phyloP scores from a whole-genome alignment of 78 protist species.

The Mastigamoeba balamuthi region DNA sequence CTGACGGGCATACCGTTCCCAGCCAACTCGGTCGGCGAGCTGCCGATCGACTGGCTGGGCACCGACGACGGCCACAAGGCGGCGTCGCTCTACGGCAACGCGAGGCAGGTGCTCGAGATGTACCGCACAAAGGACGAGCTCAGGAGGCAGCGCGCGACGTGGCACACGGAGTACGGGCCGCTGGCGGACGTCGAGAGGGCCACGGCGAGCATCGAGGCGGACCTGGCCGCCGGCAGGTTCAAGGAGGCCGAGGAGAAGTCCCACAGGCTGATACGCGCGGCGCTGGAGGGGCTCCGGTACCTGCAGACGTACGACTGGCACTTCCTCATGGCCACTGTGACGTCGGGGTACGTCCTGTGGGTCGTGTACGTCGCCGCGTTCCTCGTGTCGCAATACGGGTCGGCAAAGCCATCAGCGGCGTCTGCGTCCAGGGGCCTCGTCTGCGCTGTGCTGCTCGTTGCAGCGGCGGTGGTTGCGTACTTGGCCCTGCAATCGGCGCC shows the following conservation, averaged over 20 bases:
- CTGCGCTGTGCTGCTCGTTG: not conserved
- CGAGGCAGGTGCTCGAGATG: slow-evolving; percentile 41
- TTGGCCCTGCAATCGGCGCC: not conserved
- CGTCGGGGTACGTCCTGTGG: slow-evolving; percentile 62
- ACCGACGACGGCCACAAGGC: slow-evolving; percentile 8
- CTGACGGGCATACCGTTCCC: slow-evolving; percentile 65
- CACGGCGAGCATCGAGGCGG: not conserved
- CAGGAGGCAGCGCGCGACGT: not conserved
- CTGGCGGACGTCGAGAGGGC: slow-evolving; percentile 2
- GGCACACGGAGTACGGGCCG: not conserved
- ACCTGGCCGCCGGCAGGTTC: not conserved
- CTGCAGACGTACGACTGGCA: slow-evolving; percentile 65
- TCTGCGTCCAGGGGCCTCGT: not conserved
- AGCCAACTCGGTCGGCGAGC: slow-evolving; percentile 57
- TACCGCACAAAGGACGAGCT: slow-evolving; percentile 4
- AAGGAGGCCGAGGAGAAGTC: slow-evolving; percentile 31
- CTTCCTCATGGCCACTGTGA: slow-evolving; percentile 47
- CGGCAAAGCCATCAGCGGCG: not conserved
- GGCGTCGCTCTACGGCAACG: slow-evolving; percentile 24
- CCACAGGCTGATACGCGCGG: slow-evolving; percentile 5
- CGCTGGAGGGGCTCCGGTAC: slow-evolving; percentile 51
- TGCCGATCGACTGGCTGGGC: slow-evolving; percentile 55
- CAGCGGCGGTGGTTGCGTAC: not conserved
- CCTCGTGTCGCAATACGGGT: not conserved
- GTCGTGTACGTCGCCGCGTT: slow-evolving; percentile 20